A percentile compares a stretch with the other conserved stretches of the same genome.
phyloP scores from a whole-genome alignment of 768 basidiomycete genomes.

The Rhodocollybia butyracea region DNA sequence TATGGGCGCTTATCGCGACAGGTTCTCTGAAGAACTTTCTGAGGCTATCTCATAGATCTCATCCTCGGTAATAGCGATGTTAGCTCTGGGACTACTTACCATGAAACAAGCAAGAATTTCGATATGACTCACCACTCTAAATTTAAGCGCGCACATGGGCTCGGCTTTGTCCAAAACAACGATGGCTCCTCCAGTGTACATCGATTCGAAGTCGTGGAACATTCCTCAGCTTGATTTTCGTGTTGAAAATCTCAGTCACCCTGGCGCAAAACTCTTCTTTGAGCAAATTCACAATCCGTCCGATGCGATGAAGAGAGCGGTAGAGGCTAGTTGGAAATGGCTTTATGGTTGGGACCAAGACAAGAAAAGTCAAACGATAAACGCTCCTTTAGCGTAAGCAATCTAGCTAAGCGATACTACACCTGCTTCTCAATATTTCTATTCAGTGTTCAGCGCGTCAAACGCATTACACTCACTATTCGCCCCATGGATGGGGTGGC shows the following conservation, averaged over 20 bases:
- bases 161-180: neutral
- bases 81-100: too few relatives aligned
- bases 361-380: conserved; percentile 32
- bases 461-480: conserved; percentile 54
- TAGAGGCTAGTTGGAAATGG: conserved; percentile 46
- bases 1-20: too few relatives aligned
- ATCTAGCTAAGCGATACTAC: neutral
- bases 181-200: neutral
- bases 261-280: conserved; percentile 57
- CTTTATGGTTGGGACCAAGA: conserved; percentile 26
- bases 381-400: conserved; percentile 2
- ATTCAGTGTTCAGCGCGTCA: conserved; percentile 35
- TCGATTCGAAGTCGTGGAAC: conserved; percentile 34
- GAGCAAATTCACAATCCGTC: conserved; percentile 39
- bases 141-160: neutral
- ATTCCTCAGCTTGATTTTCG: conserved; percentile 54
- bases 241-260: conserved; percentile 57
- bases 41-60: too few relatives aligned
- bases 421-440: neutral
- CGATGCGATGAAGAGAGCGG: conserved; percentile 37
- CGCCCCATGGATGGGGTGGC: conserved; percentile 70
- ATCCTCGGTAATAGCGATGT: too few relatives aligned
- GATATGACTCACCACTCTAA: too few relatives aligned
- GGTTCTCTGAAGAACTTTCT: too few relatives aligned
- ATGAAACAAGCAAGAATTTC: too few relatives aligned